Base-by-base conservation (phyloP, 2,329 filamentous ascomycete genomes). In the Colletotrichum destructivum region DNA sequence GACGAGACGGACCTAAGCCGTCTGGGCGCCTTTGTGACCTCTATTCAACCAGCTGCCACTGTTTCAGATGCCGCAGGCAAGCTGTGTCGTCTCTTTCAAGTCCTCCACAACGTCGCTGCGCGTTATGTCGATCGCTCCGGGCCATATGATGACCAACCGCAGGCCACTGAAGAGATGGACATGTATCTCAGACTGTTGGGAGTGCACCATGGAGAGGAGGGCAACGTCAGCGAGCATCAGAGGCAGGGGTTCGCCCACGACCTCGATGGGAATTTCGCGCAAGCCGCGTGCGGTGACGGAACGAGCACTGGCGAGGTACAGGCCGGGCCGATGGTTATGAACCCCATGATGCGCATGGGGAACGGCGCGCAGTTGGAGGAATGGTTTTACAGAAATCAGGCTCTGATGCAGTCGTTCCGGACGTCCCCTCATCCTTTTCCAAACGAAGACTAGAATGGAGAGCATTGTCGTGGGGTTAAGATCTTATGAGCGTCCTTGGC, bases 1-100 rank as follows among this genome's bases (percentile, higher is more conserved):
- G 78, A 81, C 38, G 67, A 74, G 13, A 77, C 81, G 18, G 84
- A 88, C 56, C 77, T 82, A 23, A 78, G 79, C 13, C 86, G 87
- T 35, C 83, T 90, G 1, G 76, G 81, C 18, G 83, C 82, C 4
- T 86, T 91, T 23, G 83, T 86, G 61, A 76, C 79, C 8, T 89
- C 87, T 15, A 83, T 90, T 1, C 84, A 86, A 67, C 82, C 84
- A 0, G 84, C 85, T 3, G 83, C 83, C 42, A 81, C 84, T 2
- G 72, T 81, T 1, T 83, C 81, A 1, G 76, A 88, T 64, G 86
- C 87, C 0, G 85, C 88, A 6, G 82, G 84, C 35, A 88, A 88
- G 74, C 80, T 90, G n/a, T 85, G 89, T 72, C 87, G 85, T 26
- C 82, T 91, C 15, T 91, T 88, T 73, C 84, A 88, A 52, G 85